Evolutionary conservation across 2,329 filamentous ascomycete genomes (phyloP), one percentile per base, ranked within the genome.

Genomic region (Aspergillus quadrilineatus): DNA sequence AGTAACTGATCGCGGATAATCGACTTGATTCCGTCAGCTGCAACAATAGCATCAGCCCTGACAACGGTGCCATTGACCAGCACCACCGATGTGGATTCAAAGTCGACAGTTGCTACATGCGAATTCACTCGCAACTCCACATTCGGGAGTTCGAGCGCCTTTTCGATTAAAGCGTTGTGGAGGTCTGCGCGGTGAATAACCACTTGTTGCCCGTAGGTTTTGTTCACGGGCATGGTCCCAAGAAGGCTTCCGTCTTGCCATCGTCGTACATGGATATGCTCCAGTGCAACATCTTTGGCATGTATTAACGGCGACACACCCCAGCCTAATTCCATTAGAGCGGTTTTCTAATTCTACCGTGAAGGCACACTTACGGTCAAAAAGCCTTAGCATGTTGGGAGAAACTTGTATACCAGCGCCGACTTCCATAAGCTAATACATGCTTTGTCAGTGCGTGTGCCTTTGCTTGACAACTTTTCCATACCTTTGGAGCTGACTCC

Each of bases 381-480:
- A 82, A 6, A 93, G 86, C 5, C 87, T 82, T 3, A 87, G 82
- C 81, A 92, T 89, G 62, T 94, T 94, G 0, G 89, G 89, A 0
- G 90, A 89, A 48, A 92, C 81, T 70, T 94, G 90, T 58, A 94
- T 92, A 3, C 90, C 90, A 1, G 90, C 90, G 44, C 90, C 90
- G 6, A 93, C 89, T 59, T 73, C 71, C 62, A 65, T 63, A 43
- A 73, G 62, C 71, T 73, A 46, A 22, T 32, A 14, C 1, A 30
- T 22, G 14, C n/a, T 37, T 36, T 45, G 17, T 62, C 46, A 60
- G 53, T 43, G 53, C 28, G 12, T 10, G 50, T 17, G 29, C 12
- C 6, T 42, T 28, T 15, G 9, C 2, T 6, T 26, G 14, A 6
- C 6, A 2, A 14, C 10, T 5, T 4, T 26, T 47, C 22, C 63